Base-by-base conservation (phyloP, 805 yeast species). In the Zygoascus bituminiphila region DNA sequence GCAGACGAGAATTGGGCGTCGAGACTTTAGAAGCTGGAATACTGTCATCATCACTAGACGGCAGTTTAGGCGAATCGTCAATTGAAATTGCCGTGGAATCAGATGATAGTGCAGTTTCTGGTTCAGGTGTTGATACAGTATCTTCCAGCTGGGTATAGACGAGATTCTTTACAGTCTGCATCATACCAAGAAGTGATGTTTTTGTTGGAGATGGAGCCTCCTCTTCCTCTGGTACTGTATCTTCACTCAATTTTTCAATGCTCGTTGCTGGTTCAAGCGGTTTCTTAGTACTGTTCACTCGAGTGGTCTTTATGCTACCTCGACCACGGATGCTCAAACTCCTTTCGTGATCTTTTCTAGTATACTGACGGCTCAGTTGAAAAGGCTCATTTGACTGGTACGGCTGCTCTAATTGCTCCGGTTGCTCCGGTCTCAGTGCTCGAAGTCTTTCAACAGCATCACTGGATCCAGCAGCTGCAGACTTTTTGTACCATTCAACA, bases 401-500 rank as follows among this genome's bases (percentile, higher is more conserved):
- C 29, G 12, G 29, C 29, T 19, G 19, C 15, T 23, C 20, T 12
- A 9, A 14, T 21, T 39, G 43, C 9, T 39, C 24, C 8, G n/a
- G 14, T 15, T 23, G 25, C 14, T 9, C 8, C 39, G n/a, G 21
- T 23, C 15, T 23, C 36, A 58, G 48, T 21, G 45, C 54, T 21
- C 50, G 50, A 23, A 66, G 52, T 2, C 70, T 57, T 9, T 55
- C 59, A 2, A 23, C 15, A 1, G 70, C 70, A 4, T 66, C 69
- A 1, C 42, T 53, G 40, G 64, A 63, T 7, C 84, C 84, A 50
- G 75, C 70, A 0, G 69, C 63, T 0, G 82, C 77, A 31, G 86
- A 79, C 42, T 69, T 64, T 33, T 65, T 63, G 60, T 78, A 82
- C 67, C 76, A 79, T 45, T 65, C 64, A 37, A 58, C 57, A 0